phyloP scores from a whole-genome alignment of 139 green algal species.

The Coelastrella sp. region DNA sequence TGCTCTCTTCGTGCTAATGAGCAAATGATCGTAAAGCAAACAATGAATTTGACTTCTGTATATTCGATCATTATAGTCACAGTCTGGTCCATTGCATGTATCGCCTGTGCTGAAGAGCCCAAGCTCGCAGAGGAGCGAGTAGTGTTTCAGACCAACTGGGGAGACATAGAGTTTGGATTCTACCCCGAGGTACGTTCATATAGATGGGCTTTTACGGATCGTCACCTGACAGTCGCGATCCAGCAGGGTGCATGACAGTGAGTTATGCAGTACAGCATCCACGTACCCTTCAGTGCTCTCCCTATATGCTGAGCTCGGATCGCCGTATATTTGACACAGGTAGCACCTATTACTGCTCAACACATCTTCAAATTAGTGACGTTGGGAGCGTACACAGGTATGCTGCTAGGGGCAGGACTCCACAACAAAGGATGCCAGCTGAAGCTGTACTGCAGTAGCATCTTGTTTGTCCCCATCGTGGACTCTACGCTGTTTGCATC shows the following conservation, averaged over 20 bases:
- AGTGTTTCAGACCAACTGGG: constrained; percentile 69
- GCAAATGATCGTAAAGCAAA: too few relatives aligned
- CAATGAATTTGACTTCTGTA: too few relatives aligned
- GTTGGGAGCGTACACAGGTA: constrained; percentile 81
- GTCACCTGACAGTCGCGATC: too few relatives aligned
- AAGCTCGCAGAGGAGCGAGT: constrained; percentile 11
- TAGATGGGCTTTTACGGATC: neutral
- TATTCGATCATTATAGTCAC: too few relatives aligned
- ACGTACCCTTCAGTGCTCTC: too few relatives aligned
- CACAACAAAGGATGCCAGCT: neutral
- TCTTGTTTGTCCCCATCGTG: too few relatives aligned
- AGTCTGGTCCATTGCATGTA: neutral
- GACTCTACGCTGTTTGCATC: too few relatives aligned
- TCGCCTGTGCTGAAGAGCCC: neutral
- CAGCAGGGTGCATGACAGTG: too few relatives aligned
- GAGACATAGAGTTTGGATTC: constrained; percentile 87
- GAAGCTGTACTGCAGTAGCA: neutral
- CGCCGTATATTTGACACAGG: constrained; percentile 54
- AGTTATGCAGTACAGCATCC: too few relatives aligned
- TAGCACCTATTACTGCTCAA: constrained; percentile 78
- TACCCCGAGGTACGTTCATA: constrained; percentile 62
- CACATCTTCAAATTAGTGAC: constrained; percentile 85
- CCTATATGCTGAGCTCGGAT: too few relatives aligned
- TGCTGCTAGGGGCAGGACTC: neutral
- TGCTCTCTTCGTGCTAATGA: too few relatives aligned